Evolutionary conservation across 805 yeast species (phyloP).

Genomic region (Suhomyces sp.): DNA sequence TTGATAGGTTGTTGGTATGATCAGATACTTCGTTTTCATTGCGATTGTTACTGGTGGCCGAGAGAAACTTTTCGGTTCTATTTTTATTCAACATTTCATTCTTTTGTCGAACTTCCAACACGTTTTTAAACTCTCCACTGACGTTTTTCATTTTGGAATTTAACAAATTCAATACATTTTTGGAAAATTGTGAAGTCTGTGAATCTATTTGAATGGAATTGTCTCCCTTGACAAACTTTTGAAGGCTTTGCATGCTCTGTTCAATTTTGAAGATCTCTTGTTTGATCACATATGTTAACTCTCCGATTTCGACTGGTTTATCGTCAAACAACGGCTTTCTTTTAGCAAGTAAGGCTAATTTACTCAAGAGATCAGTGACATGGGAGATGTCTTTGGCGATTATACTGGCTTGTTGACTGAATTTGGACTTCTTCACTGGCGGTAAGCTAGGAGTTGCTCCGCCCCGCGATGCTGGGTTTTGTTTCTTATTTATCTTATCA

Average conservation of each 20-base stretch:
- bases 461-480: constrained; percentile 12
- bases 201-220: constrained; percentile 44
- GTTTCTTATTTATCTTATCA: constrained; percentile 55
- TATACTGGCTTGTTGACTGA: constrained; percentile 63
- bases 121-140: constrained; percentile 86
- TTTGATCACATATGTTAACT: constrained; percentile 79
- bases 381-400: constrained; percentile 88
- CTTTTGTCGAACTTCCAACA: constrained; percentile 82
- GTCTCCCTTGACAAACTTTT: constrained; percentile 48
- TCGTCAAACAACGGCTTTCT: constrained; percentile 91
- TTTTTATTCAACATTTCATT: constrained; percentile 76
- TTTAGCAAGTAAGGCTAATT: constrained; percentile 82
- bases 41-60: constrained; percentile 38
- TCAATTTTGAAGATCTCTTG: constrained; percentile 86
- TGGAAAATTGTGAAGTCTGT: constrained; percentile 72
- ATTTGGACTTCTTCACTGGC: constrained; percentile 32
- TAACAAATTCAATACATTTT: constrained; percentile 80
- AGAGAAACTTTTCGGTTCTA: constrained; percentile 80
- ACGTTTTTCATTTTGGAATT: constrained; percentile 90
- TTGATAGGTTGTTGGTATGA: constrained; percentile 11
- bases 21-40: constrained; percentile 26
- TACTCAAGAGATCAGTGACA: constrained; percentile 75
- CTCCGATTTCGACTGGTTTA: constrained; percentile 89
- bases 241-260: constrained; percentile 61
- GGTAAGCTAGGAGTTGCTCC: background rate